phyloP scores from a whole-genome alignment of 1,139 yeast species.

The Debaryomyces psychrophilus region DNA sequence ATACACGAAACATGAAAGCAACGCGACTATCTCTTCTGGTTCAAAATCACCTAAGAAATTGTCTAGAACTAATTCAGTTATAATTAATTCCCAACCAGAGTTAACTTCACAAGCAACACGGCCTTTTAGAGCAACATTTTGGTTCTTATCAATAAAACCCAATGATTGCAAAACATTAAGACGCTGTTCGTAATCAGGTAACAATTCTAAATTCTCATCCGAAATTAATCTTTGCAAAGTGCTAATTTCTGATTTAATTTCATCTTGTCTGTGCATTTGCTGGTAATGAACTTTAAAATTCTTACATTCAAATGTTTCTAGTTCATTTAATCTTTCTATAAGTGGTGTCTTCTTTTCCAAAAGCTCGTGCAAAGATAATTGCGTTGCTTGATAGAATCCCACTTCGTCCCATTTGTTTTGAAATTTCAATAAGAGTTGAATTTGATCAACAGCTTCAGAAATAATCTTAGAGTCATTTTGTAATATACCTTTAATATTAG shows the following conservation, averaged over 20 bases:
- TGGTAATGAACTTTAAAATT: slow-evolving; percentile 52
- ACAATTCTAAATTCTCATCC: slow-evolving; percentile 83
- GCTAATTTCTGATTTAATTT: slow-evolving; percentile 54
- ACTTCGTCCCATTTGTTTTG: slow-evolving; percentile 53
- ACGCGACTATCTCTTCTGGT: slow-evolving; percentile 94
- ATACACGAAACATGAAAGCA: slow-evolving; percentile 87
- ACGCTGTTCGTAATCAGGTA: slow-evolving; percentile 94
- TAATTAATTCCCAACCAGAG: slow-evolving; percentile 85
- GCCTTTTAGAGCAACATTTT: slow-evolving; percentile 83
- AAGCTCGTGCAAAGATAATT: slow-evolving; percentile 56
- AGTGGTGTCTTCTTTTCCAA: slow-evolving; percentile 48
- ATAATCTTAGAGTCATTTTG: slow-evolving; percentile 48
- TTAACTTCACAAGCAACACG: slow-evolving; percentile 86
- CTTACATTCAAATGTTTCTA: slow-evolving; percentile 34
- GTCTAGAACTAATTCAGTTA: slow-evolving; percentile 87
- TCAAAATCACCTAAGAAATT: slow-evolving; percentile 92
- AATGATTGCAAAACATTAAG: slow-evolving; percentile 71
- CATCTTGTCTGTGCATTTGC: slow-evolving; percentile 50
- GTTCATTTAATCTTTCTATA: slow-evolving; percentile 35
- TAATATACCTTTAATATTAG: slow-evolving; percentile 46
- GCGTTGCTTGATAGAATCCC: slow-evolving; percentile 46
- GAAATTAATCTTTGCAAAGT: slow-evolving; percentile 65
- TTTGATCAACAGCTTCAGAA: slow-evolving; percentile 43
- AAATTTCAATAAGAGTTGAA: slow-evolving; percentile 40
- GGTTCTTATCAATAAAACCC: slow-evolving; percentile 74